These are phyloP conservation scores for Pichia paraexigua DNA, from an alignment of 805 yeast species.

Conservation along the genomic window DNA sequence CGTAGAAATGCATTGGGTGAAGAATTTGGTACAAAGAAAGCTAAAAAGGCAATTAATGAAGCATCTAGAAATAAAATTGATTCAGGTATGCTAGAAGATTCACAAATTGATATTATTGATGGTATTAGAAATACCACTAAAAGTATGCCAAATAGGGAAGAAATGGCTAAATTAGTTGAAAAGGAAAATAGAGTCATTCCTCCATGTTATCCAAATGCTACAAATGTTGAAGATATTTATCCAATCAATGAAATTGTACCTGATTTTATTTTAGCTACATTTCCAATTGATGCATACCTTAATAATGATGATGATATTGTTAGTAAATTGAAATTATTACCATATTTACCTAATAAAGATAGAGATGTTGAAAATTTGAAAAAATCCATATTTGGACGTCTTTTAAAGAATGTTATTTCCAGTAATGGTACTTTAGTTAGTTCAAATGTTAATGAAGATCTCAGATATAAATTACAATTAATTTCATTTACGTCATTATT, in stretches of 20 bases:
- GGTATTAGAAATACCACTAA: constrained; percentile 63
- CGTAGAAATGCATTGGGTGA: constrained; percentile 87
- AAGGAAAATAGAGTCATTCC: constrained; percentile 80
- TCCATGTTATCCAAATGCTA: constrained; percentile 65
- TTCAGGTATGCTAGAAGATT: constrained; percentile 59
- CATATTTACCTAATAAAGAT: constrained; percentile 3
- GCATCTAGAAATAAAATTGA: constrained; percentile 80
- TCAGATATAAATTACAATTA: constrained; percentile 50
- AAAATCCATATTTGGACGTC: constrained; percentile 23
- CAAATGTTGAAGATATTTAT: constrained; percentile 74
- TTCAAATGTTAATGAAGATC: constrained; percentile 1
- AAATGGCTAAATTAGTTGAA: constrained; percentile 48
- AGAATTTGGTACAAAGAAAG: constrained; percentile 95
- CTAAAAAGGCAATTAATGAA: constrained; percentile 81
- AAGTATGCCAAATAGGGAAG: constrained; percentile 62
- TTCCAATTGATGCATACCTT: constrained; percentile 57
- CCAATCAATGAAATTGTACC: constrained; percentile 68
- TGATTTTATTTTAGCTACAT: constrained; percentile 48
- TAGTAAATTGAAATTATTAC: constrained; percentile 3
- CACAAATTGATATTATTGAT: constrained; percentile 77
- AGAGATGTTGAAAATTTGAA: constrained; percentile 20
- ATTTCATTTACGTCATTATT: constrained; percentile 75
- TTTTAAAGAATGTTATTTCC: not conserved
- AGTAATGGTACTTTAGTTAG: not conserved
- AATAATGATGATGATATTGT: constrained; percentile 42